Evolutionary conservation across 176 grass and related monocot species (phyloP).

Genomic region (Bromus sterilis): DNA sequence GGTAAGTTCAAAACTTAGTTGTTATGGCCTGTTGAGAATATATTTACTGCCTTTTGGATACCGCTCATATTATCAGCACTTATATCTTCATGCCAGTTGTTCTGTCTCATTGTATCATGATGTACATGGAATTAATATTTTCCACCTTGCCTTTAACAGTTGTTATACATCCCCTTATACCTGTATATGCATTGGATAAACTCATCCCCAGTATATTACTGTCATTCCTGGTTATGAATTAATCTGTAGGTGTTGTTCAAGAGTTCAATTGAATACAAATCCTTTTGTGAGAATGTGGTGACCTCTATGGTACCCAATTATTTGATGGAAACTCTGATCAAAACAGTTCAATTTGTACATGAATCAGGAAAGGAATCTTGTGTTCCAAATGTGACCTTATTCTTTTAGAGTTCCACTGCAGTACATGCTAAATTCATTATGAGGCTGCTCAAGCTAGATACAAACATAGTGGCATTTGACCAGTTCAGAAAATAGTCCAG

Average conservation of each 20-base stretch:
- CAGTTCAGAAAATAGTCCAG: background rate
- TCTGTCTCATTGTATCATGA: background rate
- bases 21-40: background rate
- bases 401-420: background rate
- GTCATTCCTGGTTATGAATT: conserved; percentile 2
- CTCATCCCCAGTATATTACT: background rate
- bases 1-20: conserved; percentile 36
- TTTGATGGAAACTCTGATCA: background rate
- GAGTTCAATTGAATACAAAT: background rate
- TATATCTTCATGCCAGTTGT: background rate
- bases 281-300: background rate
- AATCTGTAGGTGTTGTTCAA: background rate
- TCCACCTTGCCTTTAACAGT: background rate
- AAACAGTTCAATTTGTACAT: background rate
- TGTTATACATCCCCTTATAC: background rate
- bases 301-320: background rate
- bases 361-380: background rate
- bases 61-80: background rate
- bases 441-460: background rate
- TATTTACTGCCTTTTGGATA: background rate
- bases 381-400: background rate
- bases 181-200: background rate
- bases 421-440: background rate
- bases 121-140: background rate
- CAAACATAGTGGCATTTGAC: background rate